Evolutionary conservation across 768 basidiomycete species (phyloP), one percentile per base, ranked within the genome.

Genomic region (Hericium rajendrae): DNA sequence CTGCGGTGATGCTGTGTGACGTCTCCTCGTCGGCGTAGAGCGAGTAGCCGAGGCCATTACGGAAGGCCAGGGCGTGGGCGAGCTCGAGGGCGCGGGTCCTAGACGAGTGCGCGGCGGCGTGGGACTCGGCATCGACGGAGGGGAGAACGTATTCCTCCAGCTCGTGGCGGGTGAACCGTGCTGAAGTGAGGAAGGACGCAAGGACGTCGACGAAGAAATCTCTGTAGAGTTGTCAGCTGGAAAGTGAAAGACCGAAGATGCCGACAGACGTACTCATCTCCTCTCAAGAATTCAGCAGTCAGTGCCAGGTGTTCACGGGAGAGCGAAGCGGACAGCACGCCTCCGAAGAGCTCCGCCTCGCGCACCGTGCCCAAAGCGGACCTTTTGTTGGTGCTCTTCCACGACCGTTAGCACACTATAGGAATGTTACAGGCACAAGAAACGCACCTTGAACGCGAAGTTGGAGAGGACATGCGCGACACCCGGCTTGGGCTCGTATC

Each of bases 361-460:
- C 95, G 83, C 63, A 94, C 83, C 39, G 89, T 91, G 57, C 88
- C 89, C 72, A 99, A 77, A 40, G 92, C 86, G 54, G 94, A 94
- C 65, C 91, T 84, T 68, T 85, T 83, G 57, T 76, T 76, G 38
- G 91, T 95, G 74, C 87, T 89, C 95, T 98, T 69, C n/a, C 48
- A 57, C 46, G 18, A 48, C 58, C 13, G 28, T 37, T 20, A 48
- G n/a, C 20, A 32, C 6, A 6, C 6, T 32, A 6, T 10, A 32
- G 9, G 9, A 10, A 32, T 2, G 9, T 51, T 51, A 11, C 15
- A 39, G 9, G 10, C 32, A 32, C 13, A 40, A 2, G 52, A 24
- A 48, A 68, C 84, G 51, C 63, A 97, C 95, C 88, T 97, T 97
- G 85, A 95, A 98, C 59, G 94, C 88, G 81, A 94, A 97, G 83